Evolutionary conservation across 148 eudicot species (phyloP), one percentile per base, ranked within the genome.

Genomic region (Camellia granthamiana): DNA sequence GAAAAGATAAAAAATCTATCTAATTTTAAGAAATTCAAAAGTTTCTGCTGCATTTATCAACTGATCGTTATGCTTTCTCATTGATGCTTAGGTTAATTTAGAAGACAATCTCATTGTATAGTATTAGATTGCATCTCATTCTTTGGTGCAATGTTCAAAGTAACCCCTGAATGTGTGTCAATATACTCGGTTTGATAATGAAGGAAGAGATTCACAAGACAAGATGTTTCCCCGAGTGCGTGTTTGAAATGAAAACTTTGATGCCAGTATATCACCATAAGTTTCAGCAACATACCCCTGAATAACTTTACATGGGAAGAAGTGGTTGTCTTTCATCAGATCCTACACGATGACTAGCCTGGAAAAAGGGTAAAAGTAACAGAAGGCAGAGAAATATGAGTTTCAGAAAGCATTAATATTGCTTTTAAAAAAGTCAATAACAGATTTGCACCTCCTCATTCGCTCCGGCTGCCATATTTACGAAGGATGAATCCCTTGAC

Each of bases 381-480:
- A 65, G 61, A 3, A 78, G 47, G 47, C 16, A 70, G 46, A 6
- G 42, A 65, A 23, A 23, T 16, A 58, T 12, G 41, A 58, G 51
- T 16, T 47, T 12, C 11, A 69, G 14, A 64, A 38, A 68, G 74
- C 23, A 18, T 19, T 16, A 10, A 68, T 13, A 68, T 47, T 58
- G 41, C 42, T 66, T 60, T 38, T 38, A 42, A 2, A 79, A 30
- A 59, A 69, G 38, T 74, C 9, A 2, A 15, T 3, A 11, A 9
- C 61, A 56, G 47, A 84, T 38, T 21, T 78, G 80, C 76, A 94
- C 98, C 97, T 92, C 98, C 78, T 91, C 97, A 86, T 90, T 92
- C 76, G 95, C 98, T 89, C 97, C 95, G 41, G 95, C 97, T 71
- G 98, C 87, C 88, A 92, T 92, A 49, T 92, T 86, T 85, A 91